Evolutionary conservation across 2,329 filamentous ascomycete species (phyloP), one percentile per base, ranked within the genome.

Genomic region (Epicoccum nigrum): DNA sequence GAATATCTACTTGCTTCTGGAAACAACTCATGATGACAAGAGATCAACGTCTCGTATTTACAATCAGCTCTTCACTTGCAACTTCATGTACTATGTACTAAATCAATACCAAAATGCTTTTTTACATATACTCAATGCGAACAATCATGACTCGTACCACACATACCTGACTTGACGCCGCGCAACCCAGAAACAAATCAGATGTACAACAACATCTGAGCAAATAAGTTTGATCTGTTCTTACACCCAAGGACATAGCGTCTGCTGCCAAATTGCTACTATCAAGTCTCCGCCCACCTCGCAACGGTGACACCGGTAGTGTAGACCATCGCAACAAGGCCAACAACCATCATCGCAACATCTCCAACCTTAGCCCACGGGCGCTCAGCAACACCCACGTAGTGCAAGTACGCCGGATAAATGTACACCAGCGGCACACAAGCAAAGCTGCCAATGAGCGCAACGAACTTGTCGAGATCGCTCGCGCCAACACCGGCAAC

Each of bases 401-500:
- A 87, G 69, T 92, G 88, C 64, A 92, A 66, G 55, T 81, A 86
- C 0, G 88, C 82, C 34, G 89, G 88, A 65, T 90, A 91, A 51
- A 91, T 88, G 71, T 90, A 91, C 9, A 91, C 87, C 57, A 91
- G 72, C 12, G 88, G 88, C 45, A 91, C 86, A 60, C 88, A 91
- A 2, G 87, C 87, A 64, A 89, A 85, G 30, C 83, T 86, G 11
- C 88, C 88, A 57, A 90, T 90, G 38, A 91, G 74, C 0, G 87
- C 85, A 11, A 91, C 87, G 59, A 90, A 90, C 55, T 87, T 86
- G 71, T 91, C 87, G 54, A 91, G 75, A 67, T 89, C 86, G 33
- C 81, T 84, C 0, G 87, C 85, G 13, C 87, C 87, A 1, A 84
- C 60, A 11, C 87, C 83, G 13, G 86, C 80, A 34, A 90, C 77